These are phyloP conservation scores for Hortiboletus campestris DNA, from an alignment of 768 basidiomycete species.

Conservation along the genomic window DNA sequence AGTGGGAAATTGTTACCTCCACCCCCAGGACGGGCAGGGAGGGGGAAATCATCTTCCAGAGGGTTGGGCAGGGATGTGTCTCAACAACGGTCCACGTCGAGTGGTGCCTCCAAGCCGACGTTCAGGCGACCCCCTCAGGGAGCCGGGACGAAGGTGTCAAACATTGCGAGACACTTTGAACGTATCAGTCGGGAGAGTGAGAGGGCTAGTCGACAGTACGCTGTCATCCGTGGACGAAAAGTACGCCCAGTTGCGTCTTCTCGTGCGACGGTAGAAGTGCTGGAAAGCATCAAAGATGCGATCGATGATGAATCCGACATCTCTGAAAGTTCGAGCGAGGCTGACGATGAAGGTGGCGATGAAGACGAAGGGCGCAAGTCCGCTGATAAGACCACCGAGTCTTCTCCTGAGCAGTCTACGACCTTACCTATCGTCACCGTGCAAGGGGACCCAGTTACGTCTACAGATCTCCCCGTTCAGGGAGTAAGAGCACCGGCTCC, in stretches of 20 bases:
- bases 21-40: slow-evolving; percentile 35
- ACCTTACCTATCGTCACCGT: slow-evolving; percentile 24
- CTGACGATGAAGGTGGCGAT: slow-evolving; percentile 67
- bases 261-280: slow-evolving; percentile 81
- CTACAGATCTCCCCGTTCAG: slow-evolving; percentile 28
- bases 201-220: slow-evolving; percentile 72
- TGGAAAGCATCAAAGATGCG: slow-evolving; percentile 88
- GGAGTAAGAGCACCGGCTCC: slow-evolving; percentile 13
- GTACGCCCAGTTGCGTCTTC: slow-evolving; percentile 90
- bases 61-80: slow-evolving; percentile 36
- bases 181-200: slow-evolving; percentile 74
- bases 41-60: slow-evolving; percentile 36
- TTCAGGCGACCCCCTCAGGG: slow-evolving; percentile 52
- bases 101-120: slow-evolving; percentile 42
- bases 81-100: slow-evolving; percentile 43
- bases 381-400: slow-evolving; percentile 26
- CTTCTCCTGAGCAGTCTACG: slow-evolving; percentile 34
- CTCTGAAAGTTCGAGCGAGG: slow-evolving; percentile 64
- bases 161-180: slow-evolving; percentile 89
- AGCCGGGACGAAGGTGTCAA: slow-evolving; percentile 72
- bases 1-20: slow-evolving; percentile 27
- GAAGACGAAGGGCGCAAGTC: slow-evolving; percentile 44
- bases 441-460: slow-evolving; percentile 3
- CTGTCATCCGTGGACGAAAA: slow-evolving; percentile 81
- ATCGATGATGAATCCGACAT: slow-evolving; percentile 82